Percentiles rank a stretch among this genome's conserved stretches.
Evolutionary conservation across 805 yeast genomes (phyloP).

Genomic region (Wickerhamiella slavikovae): DNA sequence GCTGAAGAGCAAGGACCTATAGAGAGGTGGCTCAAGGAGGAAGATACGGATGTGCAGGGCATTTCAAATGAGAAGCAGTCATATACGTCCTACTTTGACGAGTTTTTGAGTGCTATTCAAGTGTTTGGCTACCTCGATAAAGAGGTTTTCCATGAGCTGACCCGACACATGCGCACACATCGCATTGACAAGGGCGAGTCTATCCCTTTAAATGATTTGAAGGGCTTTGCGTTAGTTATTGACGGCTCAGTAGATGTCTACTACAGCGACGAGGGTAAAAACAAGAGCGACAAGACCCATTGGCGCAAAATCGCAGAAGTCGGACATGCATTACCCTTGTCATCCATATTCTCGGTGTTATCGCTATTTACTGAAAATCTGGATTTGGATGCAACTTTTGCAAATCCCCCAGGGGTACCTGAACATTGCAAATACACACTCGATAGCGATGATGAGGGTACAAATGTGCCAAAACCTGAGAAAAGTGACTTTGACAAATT

Average conservation of each 20-base stretch:
- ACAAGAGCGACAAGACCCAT: slow-evolving; percentile 17
- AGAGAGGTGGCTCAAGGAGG: slow-evolving; percentile 26
- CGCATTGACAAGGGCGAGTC: slow-evolving; percentile 60
- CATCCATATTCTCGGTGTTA: slow-evolving; percentile 62
- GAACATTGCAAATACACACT: too few relatives aligned
- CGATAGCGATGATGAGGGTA: slow-evolving; percentile 1
- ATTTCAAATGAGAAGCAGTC: slow-evolving; percentile 18
- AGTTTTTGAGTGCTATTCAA: slow-evolving; percentile 74
- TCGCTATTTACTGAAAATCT: slow-evolving; percentile 43
- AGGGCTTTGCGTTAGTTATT: slow-evolving; percentile 81
- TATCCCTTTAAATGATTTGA: slow-evolving; percentile 45
- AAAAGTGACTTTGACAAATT: slow-evolving; percentile 9
- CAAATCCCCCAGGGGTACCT: slow-evolving; percentile 3
- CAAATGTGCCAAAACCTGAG: slow-evolving; percentile 1
- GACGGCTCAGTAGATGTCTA: slow-evolving; percentile 69
- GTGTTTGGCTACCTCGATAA: slow-evolving; percentile 84
- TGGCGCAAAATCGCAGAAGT: slow-evolving; percentile 66
- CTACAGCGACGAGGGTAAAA: slow-evolving; percentile 5
- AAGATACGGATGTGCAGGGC: slow-evolving; percentile 5
- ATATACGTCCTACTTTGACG: slow-evolving; percentile 57
- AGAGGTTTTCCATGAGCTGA: slow-evolving; percentile 79
- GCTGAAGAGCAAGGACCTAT: slow-evolving; percentile 21
- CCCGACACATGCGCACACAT: slow-evolving; percentile 80
- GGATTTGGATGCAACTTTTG: slow-evolving; percentile 8
- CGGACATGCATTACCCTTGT: slow-evolving; percentile 65